These are phyloP conservation scores for Microdochium bolleyi DNA, from an alignment of 2,329 filamentous ascomycete genomes.

Conservation along the genomic window DNA sequence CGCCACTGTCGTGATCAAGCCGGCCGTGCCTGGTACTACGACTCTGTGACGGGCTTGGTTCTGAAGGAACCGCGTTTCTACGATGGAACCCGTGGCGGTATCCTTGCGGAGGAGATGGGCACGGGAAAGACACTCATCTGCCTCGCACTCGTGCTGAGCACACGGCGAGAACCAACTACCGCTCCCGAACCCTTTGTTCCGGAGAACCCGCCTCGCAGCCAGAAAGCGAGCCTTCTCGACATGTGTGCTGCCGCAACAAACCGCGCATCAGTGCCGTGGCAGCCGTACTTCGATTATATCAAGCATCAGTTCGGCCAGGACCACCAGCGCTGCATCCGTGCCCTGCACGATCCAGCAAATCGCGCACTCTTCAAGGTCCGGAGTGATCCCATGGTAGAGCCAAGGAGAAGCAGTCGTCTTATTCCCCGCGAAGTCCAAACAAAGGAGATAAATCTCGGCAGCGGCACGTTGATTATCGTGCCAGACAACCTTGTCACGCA, in stretches of 20 bases:
- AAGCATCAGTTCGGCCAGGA: slow-evolving; percentile 35
- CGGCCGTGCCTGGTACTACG: slow-evolving; percentile 60
- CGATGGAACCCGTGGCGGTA: slow-evolving; percentile 67
- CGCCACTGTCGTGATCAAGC: slow-evolving; percentile 50
- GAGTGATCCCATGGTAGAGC: slow-evolving; percentile 27
- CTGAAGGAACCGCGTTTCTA: slow-evolving; percentile 63
- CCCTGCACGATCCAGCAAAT: slow-evolving; percentile 41
- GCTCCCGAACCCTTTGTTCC: slow-evolving; percentile 52
- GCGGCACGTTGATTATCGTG: slow-evolving; percentile 69
- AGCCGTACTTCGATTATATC: slow-evolving; percentile 48
- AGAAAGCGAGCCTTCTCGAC: slow-evolving; percentile 55
- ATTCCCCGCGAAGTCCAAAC: slow-evolving; percentile 21
- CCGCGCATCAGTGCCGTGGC: slow-evolving; percentile 63
- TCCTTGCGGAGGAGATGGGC: slow-evolving; percentile 75
- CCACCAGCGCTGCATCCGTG: slow-evolving; percentile 44
- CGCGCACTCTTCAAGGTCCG: slow-evolving; percentile 49
- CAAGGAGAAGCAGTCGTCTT: slow-evolving; percentile 27
- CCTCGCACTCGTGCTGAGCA: slow-evolving; percentile 68
- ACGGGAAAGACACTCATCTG: slow-evolving; percentile 85
- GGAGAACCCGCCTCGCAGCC: slow-evolving; percentile 27
- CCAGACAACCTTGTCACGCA: slow-evolving; percentile 78
- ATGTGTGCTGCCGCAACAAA: slow-evolving; percentile 70
- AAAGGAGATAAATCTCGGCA: slow-evolving; percentile 53
- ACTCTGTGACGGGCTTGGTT: slow-evolving; percentile 54
- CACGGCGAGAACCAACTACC: slow-evolving; percentile 56